Conservation (phyloP, 306 rosid species). For the Quercus alba region DNA sequence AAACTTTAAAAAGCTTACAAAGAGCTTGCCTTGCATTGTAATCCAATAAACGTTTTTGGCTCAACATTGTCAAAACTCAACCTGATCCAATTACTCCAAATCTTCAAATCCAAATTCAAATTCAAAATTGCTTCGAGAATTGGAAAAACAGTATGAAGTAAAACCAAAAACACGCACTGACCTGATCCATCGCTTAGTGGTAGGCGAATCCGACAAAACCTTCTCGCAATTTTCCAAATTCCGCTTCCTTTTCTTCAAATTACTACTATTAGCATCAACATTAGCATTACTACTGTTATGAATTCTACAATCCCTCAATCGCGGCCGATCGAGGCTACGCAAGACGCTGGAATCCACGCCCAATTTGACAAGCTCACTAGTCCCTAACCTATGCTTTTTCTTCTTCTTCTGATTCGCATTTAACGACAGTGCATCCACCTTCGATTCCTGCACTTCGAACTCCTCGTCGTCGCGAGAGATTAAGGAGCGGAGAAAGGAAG, state of each 20-base stretch:
- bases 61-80: conserved; percentile 64
- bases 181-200: conserved; percentile 80
- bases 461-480: conserved; percentile 17
- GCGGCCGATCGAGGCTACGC: conserved; percentile 47
- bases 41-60: conserved; percentile 69
- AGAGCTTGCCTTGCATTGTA: conserved; percentile 89
- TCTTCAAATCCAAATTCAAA: neutral
- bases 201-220: conserved; percentile 38
- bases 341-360: conserved; percentile 62
- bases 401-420: conserved; percentile 17
- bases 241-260: conserved; percentile 36
- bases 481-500: conserved; percentile 33
- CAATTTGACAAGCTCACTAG: conserved; percentile 60
- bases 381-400: conserved; percentile 51
- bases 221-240: conserved; percentile 36
- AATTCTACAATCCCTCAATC: conserved; percentile 76
- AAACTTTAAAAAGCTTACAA: conserved; percentile 21
- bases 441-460: neutral
- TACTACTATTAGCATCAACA: conserved; percentile 11
- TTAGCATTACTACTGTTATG: conserved; percentile 1
- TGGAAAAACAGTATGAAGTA: neutral
- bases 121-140: neutral
- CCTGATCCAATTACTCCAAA: conserved; percentile 37
- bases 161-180: conserved; percentile 10
- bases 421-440: conserved; percentile 17